Conservation (phyloP, 495 filamentous ascomycete species). For the Trypethelium eluteriae region DNA sequence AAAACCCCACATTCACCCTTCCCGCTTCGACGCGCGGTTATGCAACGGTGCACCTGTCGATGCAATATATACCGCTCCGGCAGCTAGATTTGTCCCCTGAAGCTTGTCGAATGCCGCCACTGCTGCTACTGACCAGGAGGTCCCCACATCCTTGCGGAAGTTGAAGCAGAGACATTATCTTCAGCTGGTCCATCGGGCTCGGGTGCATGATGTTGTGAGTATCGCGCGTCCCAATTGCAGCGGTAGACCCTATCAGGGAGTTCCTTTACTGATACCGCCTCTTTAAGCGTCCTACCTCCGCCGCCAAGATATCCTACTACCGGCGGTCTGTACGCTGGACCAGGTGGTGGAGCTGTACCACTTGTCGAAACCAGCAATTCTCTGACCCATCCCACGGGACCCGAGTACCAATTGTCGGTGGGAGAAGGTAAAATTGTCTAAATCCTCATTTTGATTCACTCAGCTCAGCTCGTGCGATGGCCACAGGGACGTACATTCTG, state of each 20-base stretch:
- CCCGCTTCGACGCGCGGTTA: constrained; percentile 8
- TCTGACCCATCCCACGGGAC: constrained; percentile 67
- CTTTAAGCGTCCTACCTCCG: constrained; percentile 65
- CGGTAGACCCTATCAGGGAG: neutral
- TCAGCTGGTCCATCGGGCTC: neutral
- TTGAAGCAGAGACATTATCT: neutral
- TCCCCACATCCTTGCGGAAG: neutral
- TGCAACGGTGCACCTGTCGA: neutral
- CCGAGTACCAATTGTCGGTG: constrained; percentile 75
- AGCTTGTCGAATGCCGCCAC: neutral
- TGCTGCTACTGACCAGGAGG: neutral
- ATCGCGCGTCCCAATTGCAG: neutral
- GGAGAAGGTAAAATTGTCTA: constrained; percentile 65
- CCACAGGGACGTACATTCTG: constrained; percentile 73
- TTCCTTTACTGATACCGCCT: constrained; percentile 1
- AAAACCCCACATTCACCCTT: constrained; percentile 7
- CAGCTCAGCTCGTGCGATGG: constrained; percentile 18
- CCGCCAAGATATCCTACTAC: constrained; percentile 60
- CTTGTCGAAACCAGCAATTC: constrained; percentile 90
- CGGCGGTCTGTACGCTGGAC: constrained; percentile 54
- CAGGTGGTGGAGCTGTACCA: constrained; percentile 44
- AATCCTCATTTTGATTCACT: constrained; percentile 13
- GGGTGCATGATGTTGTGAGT: constrained; percentile 6
- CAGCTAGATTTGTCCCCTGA: neutral
- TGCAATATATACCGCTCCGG: neutral